Percentiles rank a stretch among this genome's conserved stretches.
phyloP scores from a whole-genome alignment of 257 asterid species.

The Solanum clarkiae region DNA sequence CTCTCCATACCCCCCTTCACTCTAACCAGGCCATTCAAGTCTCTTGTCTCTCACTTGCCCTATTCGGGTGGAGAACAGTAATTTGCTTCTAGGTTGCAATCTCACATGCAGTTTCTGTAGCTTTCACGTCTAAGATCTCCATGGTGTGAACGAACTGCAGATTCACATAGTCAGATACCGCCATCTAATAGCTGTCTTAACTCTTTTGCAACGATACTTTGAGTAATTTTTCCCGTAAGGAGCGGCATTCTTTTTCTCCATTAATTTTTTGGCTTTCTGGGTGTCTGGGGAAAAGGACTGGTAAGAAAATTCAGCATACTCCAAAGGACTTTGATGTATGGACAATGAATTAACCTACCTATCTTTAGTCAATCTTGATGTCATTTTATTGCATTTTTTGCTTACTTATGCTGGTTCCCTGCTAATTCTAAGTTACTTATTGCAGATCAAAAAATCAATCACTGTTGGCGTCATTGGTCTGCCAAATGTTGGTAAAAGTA shows the following conservation, averaged over 20 bases:
- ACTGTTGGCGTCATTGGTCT: slow-evolving; percentile 91
- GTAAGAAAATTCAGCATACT: not conserved
- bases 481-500: slow-evolving; percentile 99
- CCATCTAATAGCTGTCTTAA: not conserved
- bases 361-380: not conserved
- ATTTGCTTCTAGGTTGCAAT: not conserved
- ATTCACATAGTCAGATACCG: not conserved
- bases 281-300: not conserved
- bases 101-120: not conserved
- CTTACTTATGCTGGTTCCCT: not conserved
- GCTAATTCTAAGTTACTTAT: slow-evolving; percentile 4
- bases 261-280: not conserved
- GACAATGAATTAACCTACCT: not conserved
- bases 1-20: not conserved
- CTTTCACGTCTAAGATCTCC: not conserved
- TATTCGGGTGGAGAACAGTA: not conserved
- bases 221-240: not conserved
- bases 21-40: not conserved
- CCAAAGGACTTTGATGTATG: not conserved
- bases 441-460: slow-evolving; percentile 83
- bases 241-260: not conserved
- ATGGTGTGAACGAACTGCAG: not conserved
- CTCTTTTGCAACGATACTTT: not conserved
- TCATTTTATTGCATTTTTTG: not conserved
- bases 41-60: not conserved